Base-by-base conservation (phyloP, 768 basidiomycete species). In the Auriscalpium vulgare region DNA sequence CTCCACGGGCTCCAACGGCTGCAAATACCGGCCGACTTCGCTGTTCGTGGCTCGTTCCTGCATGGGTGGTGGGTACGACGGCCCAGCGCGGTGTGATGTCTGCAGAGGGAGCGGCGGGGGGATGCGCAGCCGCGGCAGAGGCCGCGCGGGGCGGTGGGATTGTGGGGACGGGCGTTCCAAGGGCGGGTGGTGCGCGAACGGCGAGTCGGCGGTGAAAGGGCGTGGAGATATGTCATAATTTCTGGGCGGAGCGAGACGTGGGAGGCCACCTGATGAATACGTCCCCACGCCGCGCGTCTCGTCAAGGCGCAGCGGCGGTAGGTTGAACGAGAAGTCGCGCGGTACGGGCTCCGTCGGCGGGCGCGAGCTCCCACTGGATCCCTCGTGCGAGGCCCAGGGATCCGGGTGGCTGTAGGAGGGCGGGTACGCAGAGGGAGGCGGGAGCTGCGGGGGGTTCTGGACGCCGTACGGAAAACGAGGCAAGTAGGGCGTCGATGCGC, bases 121-220 rank as follows among this genome's bases (percentile, higher is more conserved):
- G 17, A 59, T 59, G 14, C 47, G 59, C 38, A 52, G 44, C 17
- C 56, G 56, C 37, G 55, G 54, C 8, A 59, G 54, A 56, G 55
- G 45, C 34, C 55, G 57, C 10, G 47, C 21, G 21, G 47, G n/a
- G 11, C 40, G 40, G 14, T 43, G 40, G 40, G 40, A 43, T 8
- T 43, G 40, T 2, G 47, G 0, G n/a, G 47, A 29, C 21, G 47
- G 16, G 23, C 49, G 29, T 10, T 56, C 54, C 47, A 40, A 23
- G 50, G 45, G 49, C 11, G 47, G 47, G 35, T 34, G 37, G 44
- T 21, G 56, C 35, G 44, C 51, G 34, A 58, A 49, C 19, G 48
- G 49, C 13, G 59, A 51, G 9, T 46, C 44, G 16, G 52, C 29
- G 17, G 44, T 16, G 23, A 50, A 50, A 16, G 48, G 21, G 16